Percentiles rank a stretch among this genome's conserved stretches.
These are phyloP conservation scores for Nyctanthes arbortristis DNA, from an alignment of 257 asterid genomes.

Conservation along the genomic window DNA sequence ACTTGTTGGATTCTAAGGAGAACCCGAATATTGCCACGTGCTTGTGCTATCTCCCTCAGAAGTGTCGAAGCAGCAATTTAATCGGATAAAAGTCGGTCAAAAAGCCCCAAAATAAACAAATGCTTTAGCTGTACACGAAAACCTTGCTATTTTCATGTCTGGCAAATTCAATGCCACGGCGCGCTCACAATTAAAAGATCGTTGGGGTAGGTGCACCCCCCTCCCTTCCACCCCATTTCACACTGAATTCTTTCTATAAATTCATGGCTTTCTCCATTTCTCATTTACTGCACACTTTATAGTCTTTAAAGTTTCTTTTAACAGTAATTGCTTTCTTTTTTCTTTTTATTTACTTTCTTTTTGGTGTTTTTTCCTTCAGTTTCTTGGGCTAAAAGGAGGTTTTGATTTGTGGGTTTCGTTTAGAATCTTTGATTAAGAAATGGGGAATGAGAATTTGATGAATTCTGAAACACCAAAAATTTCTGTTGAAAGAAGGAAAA, in stretches of 20 bases:
- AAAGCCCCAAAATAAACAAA: not conserved
- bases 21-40: not conserved
- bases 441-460: slow-evolving; percentile 21
- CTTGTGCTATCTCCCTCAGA: not conserved
- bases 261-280: not conserved
- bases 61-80: slow-evolving; percentile 28
- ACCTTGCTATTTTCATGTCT: slow-evolving; percentile 5
- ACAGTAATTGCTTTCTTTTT: no score
- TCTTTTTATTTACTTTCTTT: not conserved
- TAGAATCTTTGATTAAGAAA: not conserved
- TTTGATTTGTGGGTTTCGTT: not conserved
- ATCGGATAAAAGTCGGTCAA: slow-evolving; percentile 17
- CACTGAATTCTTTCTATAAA: not conserved
- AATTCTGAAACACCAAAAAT: not conserved
- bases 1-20: not conserved
- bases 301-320: not conserved
- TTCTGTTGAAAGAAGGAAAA: slow-evolving; percentile 6
- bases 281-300: not conserved
- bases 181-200: slow-evolving; percentile 17
- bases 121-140: slow-evolving; percentile 11
- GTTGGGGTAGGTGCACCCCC: slow-evolving; percentile 25
- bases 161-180: slow-evolving; percentile 21
- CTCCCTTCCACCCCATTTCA: not conserved
- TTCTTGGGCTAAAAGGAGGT: no score
- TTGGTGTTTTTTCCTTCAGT: not conserved